Percentiles rank a stretch among this genome's conserved stretches.
Evolutionary conservation across 495 filamentous ascomycete genomes (phyloP).

Genomic region (Xylaria palmicola): DNA sequence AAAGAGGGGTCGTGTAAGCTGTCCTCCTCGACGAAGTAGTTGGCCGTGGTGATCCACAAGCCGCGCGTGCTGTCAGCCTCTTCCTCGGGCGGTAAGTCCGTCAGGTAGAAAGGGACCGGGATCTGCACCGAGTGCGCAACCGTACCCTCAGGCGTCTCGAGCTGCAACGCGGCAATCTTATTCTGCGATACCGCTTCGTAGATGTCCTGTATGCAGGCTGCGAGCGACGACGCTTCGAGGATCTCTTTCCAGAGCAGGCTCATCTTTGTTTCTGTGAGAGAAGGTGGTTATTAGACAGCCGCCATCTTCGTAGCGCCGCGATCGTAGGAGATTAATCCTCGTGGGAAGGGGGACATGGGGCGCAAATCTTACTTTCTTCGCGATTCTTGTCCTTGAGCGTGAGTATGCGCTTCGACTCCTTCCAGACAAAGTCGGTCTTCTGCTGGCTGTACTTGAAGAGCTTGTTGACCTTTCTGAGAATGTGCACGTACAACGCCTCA

Average conservation of each 20-base stretch:
- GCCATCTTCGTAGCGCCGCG: background rate
- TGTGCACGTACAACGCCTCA: conserved; percentile 78
- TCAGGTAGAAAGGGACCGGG: conserved; percentile 72
- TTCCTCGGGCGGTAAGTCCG: conserved; percentile 66
- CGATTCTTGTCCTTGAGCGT: conserved; percentile 73
- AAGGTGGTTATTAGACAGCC: background rate
- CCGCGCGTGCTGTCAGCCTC: conserved; percentile 48
- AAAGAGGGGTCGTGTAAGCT: conserved; percentile 57
- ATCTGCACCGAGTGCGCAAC: conserved; percentile 80
- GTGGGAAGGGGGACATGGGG: background rate
- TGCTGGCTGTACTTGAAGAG: conserved; percentile 89
- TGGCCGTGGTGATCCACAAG: conserved; percentile 81
- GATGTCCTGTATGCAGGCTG: conserved; percentile 76
- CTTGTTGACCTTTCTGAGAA: conserved; percentile 86
- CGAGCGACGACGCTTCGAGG: conserved; percentile 73
- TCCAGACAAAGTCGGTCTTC: conserved; percentile 82
- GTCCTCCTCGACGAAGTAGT: conserved; percentile 69
- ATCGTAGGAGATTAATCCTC: background rate
- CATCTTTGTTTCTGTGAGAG: conserved; percentile 48
- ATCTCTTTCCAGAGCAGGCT: conserved; percentile 64
- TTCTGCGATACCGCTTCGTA: conserved; percentile 78
- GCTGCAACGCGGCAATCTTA: conserved; percentile 65
- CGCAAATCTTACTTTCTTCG: conserved; percentile 62
- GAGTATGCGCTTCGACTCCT: conserved; percentile 75
- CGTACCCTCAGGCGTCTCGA: conserved; percentile 47